Evolutionary conservation across 805 yeast species (phyloP), one percentile per base, ranked within the genome.

Genomic region (Jamesozyma rosinii): DNA sequence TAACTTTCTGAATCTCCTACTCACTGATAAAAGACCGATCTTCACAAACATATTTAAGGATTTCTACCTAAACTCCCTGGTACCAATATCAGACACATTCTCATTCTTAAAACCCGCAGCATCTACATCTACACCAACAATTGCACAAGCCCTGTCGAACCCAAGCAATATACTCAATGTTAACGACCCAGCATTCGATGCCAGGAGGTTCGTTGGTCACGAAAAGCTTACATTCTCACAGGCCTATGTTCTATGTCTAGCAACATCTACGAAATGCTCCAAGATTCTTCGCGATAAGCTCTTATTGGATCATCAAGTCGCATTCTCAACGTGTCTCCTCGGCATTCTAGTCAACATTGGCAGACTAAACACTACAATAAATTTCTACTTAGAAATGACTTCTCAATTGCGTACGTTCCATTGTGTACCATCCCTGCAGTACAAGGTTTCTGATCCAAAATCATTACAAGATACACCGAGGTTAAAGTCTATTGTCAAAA

Each of bases 401-500:
- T 86, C 95, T 0, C 90, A 88, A 51, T 71, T 90, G 49, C 72
- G 98, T 55, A 89, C 97, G 0, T 90, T 84, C 59, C 97, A 90
- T 64, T 83, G 95, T 11, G 86, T 90, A 29, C 98, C 98, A 0
- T 78, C 88, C 10, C 68, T 90, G 35, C 97, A 90, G 59, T 55
- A 71, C 63, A 45, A 51, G 21, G 51, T 49, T n/a, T 44, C 27
- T 52, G 70, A 37, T 54, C 80, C 79, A 37, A 86, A 83, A 58
- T 92, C 87, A 44, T 69, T 90, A 33, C 97, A 90, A 64, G 97
- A 90, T 58, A 92, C 97, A 0, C 97, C 97, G 2, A 70, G 97
- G 43, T 72, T 90, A 48, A 90, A 90, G 59, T 81, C 94, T 0
- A 90, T 90, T 18, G 64, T 90, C 51, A 90, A 90, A 65, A 58